Evolutionary conservation across 805 yeast genomes (phyloP), one percentile per base, ranked within the genome.

Genomic region (Sungouiella thailandica): DNA sequence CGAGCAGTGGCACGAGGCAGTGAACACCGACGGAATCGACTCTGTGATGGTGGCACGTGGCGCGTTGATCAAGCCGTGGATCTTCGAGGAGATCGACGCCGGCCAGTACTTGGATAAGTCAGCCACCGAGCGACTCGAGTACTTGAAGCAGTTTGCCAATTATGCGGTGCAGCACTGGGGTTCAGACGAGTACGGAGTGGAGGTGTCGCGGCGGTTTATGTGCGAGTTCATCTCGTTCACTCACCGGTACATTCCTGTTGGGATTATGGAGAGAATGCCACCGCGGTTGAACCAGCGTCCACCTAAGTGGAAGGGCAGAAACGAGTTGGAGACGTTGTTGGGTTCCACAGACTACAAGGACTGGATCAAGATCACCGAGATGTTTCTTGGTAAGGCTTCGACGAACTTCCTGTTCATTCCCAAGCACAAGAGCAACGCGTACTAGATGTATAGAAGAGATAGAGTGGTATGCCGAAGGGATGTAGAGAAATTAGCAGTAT

Each of bases 11-110:
- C 74, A 86, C 57, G 70, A 67, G 22, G 88, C 83, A 8, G 68
- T 80, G 26, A 59, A 64, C 17, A 73, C 78, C 30, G 74, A 74
- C 19, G 83, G 83, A 15, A 79, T 90, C 37, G 98, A 93, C 62
- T 78, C 93, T 19, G 95, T 88, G 12, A 93, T 94, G 97, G 86
- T 93, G 35, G 98, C 97, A 3, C 75, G 99, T 52, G 98, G 97
- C 36, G 97, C 97, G 2, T 72, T 93, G 44, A 89, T 93, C 56
- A 93, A 93, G 62, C 99, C 99, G 23, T 93, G 99, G 99, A 85
- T 93, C 32, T 93, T 90, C 49, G 97, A 93, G 64, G 99, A 93
- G 62, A 76, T 93, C 36, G 94, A 90, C 38, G 70, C 90, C 5
- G 78, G 80, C 49, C 97, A 93, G 59, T 80, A 87, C 57, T 61